Evolutionary conservation across 805 yeast genomes (phyloP), one percentile per base, ranked within the genome.

Genomic region (Starmerella powellii): DNA sequence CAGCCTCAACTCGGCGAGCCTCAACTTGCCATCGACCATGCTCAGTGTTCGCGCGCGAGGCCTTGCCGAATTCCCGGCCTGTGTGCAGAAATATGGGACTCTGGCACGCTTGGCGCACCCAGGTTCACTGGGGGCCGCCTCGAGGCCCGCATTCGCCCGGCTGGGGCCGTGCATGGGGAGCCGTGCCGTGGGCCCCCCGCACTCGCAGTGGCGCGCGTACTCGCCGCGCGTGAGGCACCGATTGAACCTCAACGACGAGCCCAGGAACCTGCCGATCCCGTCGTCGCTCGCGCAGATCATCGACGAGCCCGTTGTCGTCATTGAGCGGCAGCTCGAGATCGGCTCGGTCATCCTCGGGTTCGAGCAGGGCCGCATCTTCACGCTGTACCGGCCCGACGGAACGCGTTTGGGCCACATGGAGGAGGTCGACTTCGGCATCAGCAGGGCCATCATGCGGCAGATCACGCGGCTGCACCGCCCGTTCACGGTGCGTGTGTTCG

Each of bases 291-390:
- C 74, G 23, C 65, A 68, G 33, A 64, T 87, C 5, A 62, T 88
- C 31, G 70, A 71, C 32, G 84, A 84, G 53, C 96, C 96, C 1
- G 80, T 88, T 4, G 60, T 88, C 17, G 85, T 88, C 1, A 74
- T 91, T 35, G 95, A 88, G 56, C 70, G 98, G 44, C 81, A 83
- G 56, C 67, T 91, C 19, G 97, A 91, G 63, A 71, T 79, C 65
- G 78, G 85, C 85, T 87, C 85, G 56, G 67, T 91, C 15, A 71
- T 86, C 40, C 56, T 87, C 36, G 96, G 96, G 1, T 84, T 82
- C 54, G 97, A 88, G 59, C 97, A 91, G 63, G 84, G 91, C 2
- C 88, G 87, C 58, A 65, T 70, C 49, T 88, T 88, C 50, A 48
- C 55, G 4, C 71, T 91, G 34, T 70, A 78, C 75, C 80, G 84